A percentile compares a stretch with the other conserved stretches of the same genome.
phyloP scores from a whole-genome alignment of 345 rosid genomes.

The Lumnitzera littorea region DNA sequence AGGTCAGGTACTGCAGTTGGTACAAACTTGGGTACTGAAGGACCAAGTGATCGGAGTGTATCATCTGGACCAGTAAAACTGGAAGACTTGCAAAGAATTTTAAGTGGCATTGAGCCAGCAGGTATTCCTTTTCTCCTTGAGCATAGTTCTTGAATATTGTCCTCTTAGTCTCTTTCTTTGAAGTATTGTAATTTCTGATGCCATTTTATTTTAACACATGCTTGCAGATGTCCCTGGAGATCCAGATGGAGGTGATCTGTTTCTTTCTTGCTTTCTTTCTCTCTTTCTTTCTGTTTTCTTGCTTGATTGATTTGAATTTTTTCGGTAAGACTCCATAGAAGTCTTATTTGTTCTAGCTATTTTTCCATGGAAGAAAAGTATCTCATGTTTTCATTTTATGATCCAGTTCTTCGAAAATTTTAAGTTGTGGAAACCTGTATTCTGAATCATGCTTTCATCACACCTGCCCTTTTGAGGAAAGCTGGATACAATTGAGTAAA shows the following conservation, averaged over 20 bases:
- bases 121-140: conserved; percentile 28
- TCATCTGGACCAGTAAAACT: conserved; percentile 84
- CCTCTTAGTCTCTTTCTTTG: conserved; percentile 4
- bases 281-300: background rate
- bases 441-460: too few species aligned
- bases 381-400: too few species aligned
- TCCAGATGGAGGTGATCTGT: conserved; percentile 68
- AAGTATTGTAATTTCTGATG: conserved; percentile 15
- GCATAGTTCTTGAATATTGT: conserved; percentile 3
- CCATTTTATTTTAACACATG: conserved; percentile 12
- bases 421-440: too few species aligned
- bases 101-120: conserved; percentile 67
- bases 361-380: too few species aligned
- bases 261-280: background rate
- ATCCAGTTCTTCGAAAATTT: too few species aligned
- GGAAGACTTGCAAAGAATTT: conserved; percentile 87
- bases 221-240: conserved; percentile 51
- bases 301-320: background rate
- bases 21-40: conserved; percentile 58
- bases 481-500: too few species aligned
- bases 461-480: too few species aligned
- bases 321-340: too few species aligned
- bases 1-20: conserved; percentile 77
- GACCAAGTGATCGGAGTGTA: conserved; percentile 58
- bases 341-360: too few species aligned